phyloP scores from a whole-genome alignment of 495 filamentous ascomycete genomes.

The Amphirosellinia nigrospora region DNA sequence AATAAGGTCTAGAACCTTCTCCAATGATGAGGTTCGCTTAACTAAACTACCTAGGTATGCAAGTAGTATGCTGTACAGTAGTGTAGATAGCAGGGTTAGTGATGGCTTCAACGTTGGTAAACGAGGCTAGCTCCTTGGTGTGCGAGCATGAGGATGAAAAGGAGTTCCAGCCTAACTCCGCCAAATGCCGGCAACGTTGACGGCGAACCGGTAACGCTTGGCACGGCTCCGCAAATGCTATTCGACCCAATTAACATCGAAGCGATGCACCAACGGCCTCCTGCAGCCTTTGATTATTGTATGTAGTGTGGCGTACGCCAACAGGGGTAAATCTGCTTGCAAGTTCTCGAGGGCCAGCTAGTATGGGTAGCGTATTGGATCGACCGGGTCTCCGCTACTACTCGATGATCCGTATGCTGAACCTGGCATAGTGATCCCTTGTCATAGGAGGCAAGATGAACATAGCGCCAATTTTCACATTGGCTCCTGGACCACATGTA shows the following conservation, averaged over 20 bases:
- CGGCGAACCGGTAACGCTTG: not conserved
- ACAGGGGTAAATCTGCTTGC: not conserved
- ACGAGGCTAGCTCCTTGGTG: not conserved
- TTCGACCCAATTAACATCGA: not conserved
- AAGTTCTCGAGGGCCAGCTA: not conserved
- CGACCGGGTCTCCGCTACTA: not conserved
- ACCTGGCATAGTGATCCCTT: not conserved
- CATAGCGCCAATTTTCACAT: constrained; percentile 6
- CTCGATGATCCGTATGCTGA: constrained; percentile 15
- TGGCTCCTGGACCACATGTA: constrained; percentile 3
- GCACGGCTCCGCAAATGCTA: constrained; percentile 2
- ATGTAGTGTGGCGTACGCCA: no score
- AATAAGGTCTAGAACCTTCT: not conserved
- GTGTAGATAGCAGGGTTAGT: not conserved
- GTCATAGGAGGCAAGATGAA: constrained; percentile 5
- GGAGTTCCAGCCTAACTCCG: not conserved
- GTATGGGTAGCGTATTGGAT: not conserved
- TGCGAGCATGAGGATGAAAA: not conserved
- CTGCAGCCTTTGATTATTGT: not conserved
- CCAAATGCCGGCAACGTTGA: not conserved
- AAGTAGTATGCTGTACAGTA: not conserved
- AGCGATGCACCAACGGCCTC: not conserved
- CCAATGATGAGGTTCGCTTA: not conserved
- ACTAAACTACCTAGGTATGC: not conserved
- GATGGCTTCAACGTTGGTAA: not conserved